Evolutionary conservation across 1,139 yeast species (phyloP), one percentile per base, ranked within the genome.

Genomic region (Pichia terricola): DNA sequence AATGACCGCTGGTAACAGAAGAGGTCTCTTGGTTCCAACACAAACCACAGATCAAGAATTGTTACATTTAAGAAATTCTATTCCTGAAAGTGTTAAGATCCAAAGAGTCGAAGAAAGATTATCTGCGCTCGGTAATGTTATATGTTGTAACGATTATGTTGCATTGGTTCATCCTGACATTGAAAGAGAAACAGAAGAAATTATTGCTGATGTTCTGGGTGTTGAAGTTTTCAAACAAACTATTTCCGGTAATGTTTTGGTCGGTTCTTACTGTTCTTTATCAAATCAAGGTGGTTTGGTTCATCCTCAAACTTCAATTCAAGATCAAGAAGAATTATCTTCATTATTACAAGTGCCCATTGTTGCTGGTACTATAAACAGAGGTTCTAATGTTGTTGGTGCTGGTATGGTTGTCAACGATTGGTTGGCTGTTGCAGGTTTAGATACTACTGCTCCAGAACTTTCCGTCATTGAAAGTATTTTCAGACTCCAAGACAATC

Each of bases 201-300:
- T 94, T 58, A 94, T 94, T 62, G 95, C 98, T 40, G 99, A 94
- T 67, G 96, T 89, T n/a, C 74, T 94, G 51, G 98, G 98, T 48
- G 99, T 94, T 43, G 99, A 94, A 68, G 99, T 94, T 38, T 94
- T 94, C 77, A 82, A 98, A 70, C 98, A 91, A 69, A 94, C 98
- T 43, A 89, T 94, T 56, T 96, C 98, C 25, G 97, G 96, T 53
- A 91, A 94, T 64, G 97, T 94, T 43, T 75, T 94, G 51, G 98
- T 94, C 47, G 99, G 99, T 45, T 84, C 96, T 16, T 94, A 91
- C 68, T 91, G 97, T 68, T 69, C 95, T 27, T 75, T 94, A 56
- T 84, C 96, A 42, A 94, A 94, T 69, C 96, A 89, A 67, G 99
- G 99, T 64, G 98, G 97, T 51, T 73, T 94, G 55, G 98, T 94